Evolutionary conservation across 192 early-diverging fungal genomes (phyloP), one percentile per base, ranked within the genome.

Genomic region (Endogone sp.): DNA sequence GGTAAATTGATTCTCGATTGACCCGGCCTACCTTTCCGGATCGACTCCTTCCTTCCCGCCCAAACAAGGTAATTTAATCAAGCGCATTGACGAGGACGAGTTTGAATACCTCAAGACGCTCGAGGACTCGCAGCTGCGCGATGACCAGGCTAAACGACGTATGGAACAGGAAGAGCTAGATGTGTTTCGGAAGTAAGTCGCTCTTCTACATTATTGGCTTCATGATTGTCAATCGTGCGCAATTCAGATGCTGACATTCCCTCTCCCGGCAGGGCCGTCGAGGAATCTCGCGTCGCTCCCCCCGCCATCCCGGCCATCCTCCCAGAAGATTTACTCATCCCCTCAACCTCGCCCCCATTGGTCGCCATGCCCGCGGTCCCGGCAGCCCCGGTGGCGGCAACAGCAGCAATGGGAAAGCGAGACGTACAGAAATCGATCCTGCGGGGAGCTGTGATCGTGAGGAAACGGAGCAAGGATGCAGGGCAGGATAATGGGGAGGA

Each of bases 1-100:
- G n/a, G n/a, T n/a, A n/a, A n/a, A n/a, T n/a, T n/a, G n/a, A n/a
- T n/a, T n/a, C n/a, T n/a, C n/a, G n/a, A n/a, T n/a, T n/a, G n/a
- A n/a, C n/a, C n/a, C n/a, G n/a, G n/a, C n/a, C n/a, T n/a, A n/a
- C n/a, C n/a, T n/a, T n/a, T n/a, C n/a, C n/a, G n/a, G n/a, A n/a
- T n/a, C n/a, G n/a, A 29, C 3, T 23, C 6, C 2, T 24, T 2
- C n/a, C 2, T 54, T 80, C 79, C 3, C 75, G 72, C n/a, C n/a
- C n/a, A n/a, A n/a, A n/a, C 23, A 82, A 86, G 82, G 79, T 28
- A 88, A 88, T 59, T 75, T 86, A 9, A 84, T 92, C 67, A 85
- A 87, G 56, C 84, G 76, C 60, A 77, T 92, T 26, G 90, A 90
- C 28, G 80, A 81, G 6, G 90, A 89, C 21, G 90, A 92, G 55